Conservation (phyloP, 108 stramenopile species). For the Schizochytrium sp. region DNA sequence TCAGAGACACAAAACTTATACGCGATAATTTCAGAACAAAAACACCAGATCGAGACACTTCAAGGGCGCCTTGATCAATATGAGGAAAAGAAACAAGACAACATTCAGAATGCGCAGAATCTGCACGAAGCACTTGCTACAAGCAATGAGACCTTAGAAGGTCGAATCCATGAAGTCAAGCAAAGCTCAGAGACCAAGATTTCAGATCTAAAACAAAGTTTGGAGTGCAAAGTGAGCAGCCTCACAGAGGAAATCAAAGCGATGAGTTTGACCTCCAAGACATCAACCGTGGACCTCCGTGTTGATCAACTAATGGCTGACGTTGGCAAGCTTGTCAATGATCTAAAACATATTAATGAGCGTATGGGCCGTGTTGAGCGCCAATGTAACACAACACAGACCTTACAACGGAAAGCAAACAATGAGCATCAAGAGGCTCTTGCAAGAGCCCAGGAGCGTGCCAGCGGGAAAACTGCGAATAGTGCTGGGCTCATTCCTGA, state of each 20-base stretch:
- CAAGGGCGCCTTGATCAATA: too few relatives aligned
- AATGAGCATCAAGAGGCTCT: conserved; percentile 10
- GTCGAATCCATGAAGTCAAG: too few relatives aligned
- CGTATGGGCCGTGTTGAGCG: conserved; percentile 24
- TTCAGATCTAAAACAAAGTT: not conserved
- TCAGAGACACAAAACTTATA: too few relatives aligned
- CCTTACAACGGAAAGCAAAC: not conserved
- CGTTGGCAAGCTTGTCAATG: not conserved
- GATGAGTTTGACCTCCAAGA: not conserved
- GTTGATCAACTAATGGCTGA: conserved; percentile 29
- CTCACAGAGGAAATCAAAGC: not conserved
- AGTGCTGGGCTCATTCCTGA: not conserved
- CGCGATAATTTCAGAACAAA: not conserved
- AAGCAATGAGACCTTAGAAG: too few relatives aligned
- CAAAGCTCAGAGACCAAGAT: too few relatives aligned
- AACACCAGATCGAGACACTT: not conserved
- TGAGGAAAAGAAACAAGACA: too few relatives aligned
- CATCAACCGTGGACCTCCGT: not conserved
- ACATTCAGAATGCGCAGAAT: too few relatives aligned
- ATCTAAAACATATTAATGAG: not conserved
- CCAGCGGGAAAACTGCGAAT: not conserved
- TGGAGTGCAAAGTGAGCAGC: not conserved
- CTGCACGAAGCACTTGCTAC: not conserved
- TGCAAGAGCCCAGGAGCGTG: not conserved
- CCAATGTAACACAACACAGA: not conserved